These are phyloP conservation scores for Colletotrichum siamense DNA, from an alignment of 2,329 filamentous ascomycete genomes.

Conservation along the genomic window DNA sequence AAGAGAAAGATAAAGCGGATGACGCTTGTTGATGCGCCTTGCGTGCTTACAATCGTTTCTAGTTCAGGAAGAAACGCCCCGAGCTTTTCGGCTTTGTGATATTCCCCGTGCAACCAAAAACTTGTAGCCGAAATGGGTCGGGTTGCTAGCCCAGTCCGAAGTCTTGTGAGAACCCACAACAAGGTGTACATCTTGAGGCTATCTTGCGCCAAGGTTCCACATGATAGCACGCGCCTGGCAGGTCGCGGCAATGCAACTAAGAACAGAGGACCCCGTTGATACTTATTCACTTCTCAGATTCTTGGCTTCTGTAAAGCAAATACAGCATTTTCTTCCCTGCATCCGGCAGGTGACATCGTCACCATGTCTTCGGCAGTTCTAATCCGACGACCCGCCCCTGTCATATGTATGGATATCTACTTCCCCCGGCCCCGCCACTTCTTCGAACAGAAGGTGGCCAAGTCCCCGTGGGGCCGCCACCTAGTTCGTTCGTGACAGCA, in stretches of 20 bases:
- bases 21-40: not conserved
- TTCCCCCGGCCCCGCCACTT: not conserved
- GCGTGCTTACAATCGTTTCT: not conserved
- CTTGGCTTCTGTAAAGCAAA: not conserved
- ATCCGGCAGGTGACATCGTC: not conserved
- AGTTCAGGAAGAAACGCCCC: not conserved
- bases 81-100: not conserved
- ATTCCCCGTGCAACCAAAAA: fast-evolving
- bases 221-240: not conserved
- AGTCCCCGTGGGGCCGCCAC: not conserved
- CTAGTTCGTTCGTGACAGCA: not conserved
- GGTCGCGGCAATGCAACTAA: not conserved
- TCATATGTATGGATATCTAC: not conserved
- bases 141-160: not conserved
- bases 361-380: not conserved
- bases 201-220: not conserved
- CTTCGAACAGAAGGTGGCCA: not conserved
- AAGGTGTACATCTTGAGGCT: not conserved
- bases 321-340: not conserved
- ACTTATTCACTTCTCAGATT: not conserved
- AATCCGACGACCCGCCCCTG: not conserved
- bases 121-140: not conserved
- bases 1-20: not conserved
- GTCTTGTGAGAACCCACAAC: not conserved
- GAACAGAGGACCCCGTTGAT: not conserved